Evolutionary conservation across 1,139 yeast genomes (phyloP).

Genomic region (Candida albicans): DNA sequence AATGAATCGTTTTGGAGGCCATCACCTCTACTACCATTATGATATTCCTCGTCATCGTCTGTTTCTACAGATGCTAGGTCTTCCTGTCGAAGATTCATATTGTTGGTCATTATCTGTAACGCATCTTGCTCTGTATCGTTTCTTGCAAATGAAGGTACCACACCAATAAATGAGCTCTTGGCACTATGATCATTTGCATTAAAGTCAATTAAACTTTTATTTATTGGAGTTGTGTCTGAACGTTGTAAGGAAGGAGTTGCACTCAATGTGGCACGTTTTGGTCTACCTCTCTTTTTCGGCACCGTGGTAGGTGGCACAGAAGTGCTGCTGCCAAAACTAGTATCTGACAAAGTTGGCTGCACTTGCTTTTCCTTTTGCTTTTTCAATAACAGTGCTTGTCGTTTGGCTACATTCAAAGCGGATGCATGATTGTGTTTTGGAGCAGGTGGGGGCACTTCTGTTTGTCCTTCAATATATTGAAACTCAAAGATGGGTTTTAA

Average conservation of each 20-base stretch:
- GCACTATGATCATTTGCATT: slow-evolving; percentile 17
- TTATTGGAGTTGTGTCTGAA: slow-evolving; percentile 37
- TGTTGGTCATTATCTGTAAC: slow-evolving; percentile 34
- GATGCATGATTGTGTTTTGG: slow-evolving; percentile 81
- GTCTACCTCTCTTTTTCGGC: slow-evolving; percentile 49
- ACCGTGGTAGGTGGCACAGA: slow-evolving; percentile 21
- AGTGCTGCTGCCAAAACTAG: slow-evolving; percentile 11
- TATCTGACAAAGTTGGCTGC: slow-evolving; percentile 11
- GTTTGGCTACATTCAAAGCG: slow-evolving; percentile 50
- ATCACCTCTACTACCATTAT: slow-evolving; percentile 14
- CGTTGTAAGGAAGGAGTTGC: slow-evolving; percentile 29
- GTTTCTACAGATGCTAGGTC: slow-evolving; percentile 40
- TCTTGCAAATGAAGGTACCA: slow-evolving; percentile 29
- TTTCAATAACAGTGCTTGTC: slow-evolving; percentile 23
- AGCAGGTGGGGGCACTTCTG: slow-evolving; percentile 75
- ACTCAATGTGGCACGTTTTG: slow-evolving; percentile 35
- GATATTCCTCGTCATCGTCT: slow-evolving; percentile 31
- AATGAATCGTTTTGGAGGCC: slow-evolving; percentile 6
- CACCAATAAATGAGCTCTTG: slow-evolving; percentile 15
- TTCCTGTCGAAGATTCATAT: slow-evolving; percentile 37
- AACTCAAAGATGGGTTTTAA: slow-evolving; percentile 71
- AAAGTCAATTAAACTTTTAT: slow-evolving; percentile 17
- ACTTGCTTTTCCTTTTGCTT: slow-evolving; percentile 10
- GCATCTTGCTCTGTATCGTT: slow-evolving; percentile 49
- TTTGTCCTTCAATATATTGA: slow-evolving; percentile 53